Evolutionary conservation across 2,329 filamentous ascomycete species (phyloP), one percentile per base, ranked within the genome.

Genomic region (Trichoderma endophyticum): DNA sequence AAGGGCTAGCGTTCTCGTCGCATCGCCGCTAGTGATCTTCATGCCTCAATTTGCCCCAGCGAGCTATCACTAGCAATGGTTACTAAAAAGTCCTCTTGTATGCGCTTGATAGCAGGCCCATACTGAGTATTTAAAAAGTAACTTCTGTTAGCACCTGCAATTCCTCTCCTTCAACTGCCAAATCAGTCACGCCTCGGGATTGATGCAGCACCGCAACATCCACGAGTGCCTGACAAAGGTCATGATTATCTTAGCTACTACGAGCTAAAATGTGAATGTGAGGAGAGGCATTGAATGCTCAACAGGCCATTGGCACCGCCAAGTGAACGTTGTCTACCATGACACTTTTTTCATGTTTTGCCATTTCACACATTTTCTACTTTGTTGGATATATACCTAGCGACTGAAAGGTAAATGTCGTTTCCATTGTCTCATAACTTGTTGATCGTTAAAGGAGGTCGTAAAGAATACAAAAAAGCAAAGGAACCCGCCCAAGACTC

Each of bases 1-100:
- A 3, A 0, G 73, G 78, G 6, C 76, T 81, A 82, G 81, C 39
- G 66, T 9, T n/a, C 65, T 73, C 18, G 5, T 24, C 15, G 54
- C 34, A 69, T 68, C 34, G n/a, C 65, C 36, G 54, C 54, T 43
- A 43, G 60, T 28, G 9, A 28, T 14, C 60, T 36, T 15, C 24
- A 18, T 12, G 4, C 60, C n/a, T 65, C 36, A 54, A 21, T 8
- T 28, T n/a, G 62, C 62, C 51, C 21, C 28, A 32, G 26, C 5
- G 43, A n/a, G 28, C 21, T 21, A n/a, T 18, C 5, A 15, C 63
- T 66, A 66, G 48, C 43, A 24, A 11, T 1, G 1, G 34, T 1
- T 66, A 66, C 63, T 11, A 11, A 8, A 24, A 2, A 26, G 4
- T 36, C 56, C 43, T 56, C 3, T 28, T 0, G 3, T 1, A 4